Conservation (phyloP, 2,329 filamentous ascomycete species). For the Aspergillus fijiensis region DNA sequence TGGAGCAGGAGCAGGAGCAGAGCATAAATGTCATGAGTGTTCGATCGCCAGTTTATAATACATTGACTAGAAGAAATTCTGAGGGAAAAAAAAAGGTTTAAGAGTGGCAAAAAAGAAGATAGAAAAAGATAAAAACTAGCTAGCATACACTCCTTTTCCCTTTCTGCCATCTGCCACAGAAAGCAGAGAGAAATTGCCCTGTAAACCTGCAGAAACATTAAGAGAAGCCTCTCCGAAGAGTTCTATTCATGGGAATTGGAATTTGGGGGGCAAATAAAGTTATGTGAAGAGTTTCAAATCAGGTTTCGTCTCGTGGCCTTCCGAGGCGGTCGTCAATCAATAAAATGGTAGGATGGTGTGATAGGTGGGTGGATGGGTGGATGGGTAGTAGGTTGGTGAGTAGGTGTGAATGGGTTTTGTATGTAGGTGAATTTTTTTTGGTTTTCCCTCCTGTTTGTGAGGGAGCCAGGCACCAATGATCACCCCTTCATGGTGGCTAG, state of each 20-base stretch:
- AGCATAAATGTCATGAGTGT: background rate
- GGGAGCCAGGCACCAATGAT: conserved; percentile 7
- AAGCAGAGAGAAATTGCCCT: no score
- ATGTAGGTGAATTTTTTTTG: background rate
- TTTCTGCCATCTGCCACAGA: no score
- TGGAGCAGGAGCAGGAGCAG: background rate
- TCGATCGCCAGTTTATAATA: background rate
- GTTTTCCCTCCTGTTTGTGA: no score
- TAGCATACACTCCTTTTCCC: background rate
- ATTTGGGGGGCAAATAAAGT: no score
- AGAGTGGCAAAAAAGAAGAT: background rate
- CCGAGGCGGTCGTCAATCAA: background rate
- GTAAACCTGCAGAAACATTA: background rate
- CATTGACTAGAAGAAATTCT: background rate
- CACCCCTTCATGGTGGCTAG: conserved; percentile 81
- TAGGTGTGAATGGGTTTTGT: no score
- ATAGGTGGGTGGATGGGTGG: background rate
- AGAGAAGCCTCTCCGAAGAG: background rate
- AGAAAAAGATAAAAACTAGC: background rate
- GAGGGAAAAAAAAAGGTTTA: no score
- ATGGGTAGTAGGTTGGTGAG: background rate
- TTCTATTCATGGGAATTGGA: background rate
- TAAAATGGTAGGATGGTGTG: no score
- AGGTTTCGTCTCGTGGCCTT: background rate
- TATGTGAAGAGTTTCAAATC: background rate